Evolutionary conservation across 805 yeast genomes (phyloP).

Genomic region (Jamesozyma lodderae): DNA sequence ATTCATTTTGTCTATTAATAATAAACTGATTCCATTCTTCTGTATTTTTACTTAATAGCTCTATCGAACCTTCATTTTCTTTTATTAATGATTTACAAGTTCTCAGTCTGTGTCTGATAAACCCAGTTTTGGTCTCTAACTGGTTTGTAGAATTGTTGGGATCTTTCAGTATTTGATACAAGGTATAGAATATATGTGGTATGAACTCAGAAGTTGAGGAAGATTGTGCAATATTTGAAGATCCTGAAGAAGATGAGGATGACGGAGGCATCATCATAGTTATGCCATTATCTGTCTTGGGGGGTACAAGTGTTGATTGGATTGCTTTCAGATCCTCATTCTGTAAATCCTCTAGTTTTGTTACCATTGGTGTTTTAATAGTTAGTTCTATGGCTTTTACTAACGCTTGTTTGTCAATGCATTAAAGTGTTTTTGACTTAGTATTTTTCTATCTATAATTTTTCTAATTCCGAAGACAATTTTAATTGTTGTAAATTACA

Average conservation of each 20-base stretch:
- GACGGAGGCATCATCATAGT: constrained; percentile 1
- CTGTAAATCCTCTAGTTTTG: background rate
- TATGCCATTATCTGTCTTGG: background rate
- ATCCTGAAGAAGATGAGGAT: constrained; percentile 3
- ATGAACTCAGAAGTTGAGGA: constrained; percentile 22
- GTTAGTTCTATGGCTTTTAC: too few relatives aligned
- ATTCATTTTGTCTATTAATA: constrained; percentile 17
- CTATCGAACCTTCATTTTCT: constrained; percentile 24
- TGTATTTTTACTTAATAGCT: constrained; percentile 20
- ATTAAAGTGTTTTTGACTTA: too few relatives aligned
- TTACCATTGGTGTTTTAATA: too few relatives aligned
- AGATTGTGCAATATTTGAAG: background rate
- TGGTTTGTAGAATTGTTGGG: constrained; percentile 27
- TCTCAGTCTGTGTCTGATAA: constrained; percentile 26
- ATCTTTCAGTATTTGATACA: constrained; percentile 27
- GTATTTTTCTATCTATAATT: too few relatives aligned
- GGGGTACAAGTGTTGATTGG: constrained; percentile 5
- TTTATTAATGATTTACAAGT: constrained; percentile 22
- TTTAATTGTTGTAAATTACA: too few relatives aligned
- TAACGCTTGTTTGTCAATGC: too few relatives aligned
- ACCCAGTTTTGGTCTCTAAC: constrained; percentile 25
- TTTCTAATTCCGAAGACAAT: too few relatives aligned
- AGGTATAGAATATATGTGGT: constrained; percentile 27
- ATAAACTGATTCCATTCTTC: constrained; percentile 26
- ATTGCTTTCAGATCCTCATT: constrained; percentile 7